Evolutionary conservation across 805 yeast species (phyloP).

Genomic region (Teunomyces atbi): DNA sequence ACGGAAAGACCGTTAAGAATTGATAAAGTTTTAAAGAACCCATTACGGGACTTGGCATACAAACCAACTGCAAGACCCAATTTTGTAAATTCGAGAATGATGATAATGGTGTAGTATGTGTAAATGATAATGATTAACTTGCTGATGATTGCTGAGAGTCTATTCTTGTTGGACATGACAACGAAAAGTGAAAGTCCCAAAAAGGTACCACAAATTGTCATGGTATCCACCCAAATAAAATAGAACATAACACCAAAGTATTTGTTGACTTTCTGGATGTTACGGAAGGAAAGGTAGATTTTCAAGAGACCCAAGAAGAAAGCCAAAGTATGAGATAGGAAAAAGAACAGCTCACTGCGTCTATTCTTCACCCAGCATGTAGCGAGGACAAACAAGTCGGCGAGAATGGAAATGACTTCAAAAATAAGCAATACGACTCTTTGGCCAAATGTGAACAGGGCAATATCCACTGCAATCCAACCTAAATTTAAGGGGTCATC

Average conservation of each 20-base stretch:
- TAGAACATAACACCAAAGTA: slow-evolving; percentile 3
- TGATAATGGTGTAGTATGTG: background rate
- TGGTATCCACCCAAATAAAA: slow-evolving; percentile 1
- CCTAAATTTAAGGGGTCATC: slow-evolving; percentile 2
- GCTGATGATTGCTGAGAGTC: slow-evolving; percentile 2
- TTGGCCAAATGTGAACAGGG: slow-evolving; percentile 1
- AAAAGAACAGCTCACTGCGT: slow-evolving; percentile 2
- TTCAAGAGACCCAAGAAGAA: slow-evolving; percentile 1
- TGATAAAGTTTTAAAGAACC: background rate
- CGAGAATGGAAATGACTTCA: background rate
- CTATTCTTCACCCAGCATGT: slow-evolving; percentile 3
- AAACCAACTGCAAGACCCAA: background rate
- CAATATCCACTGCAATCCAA: background rate
- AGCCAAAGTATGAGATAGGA: background rate
- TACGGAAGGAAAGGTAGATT: background rate
- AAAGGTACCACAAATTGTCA: slow-evolving; percentile 1
- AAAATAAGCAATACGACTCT: background rate
- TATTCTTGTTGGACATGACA: background rate
- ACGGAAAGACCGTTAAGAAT: slow-evolving; percentile 1
- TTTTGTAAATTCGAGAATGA: background rate
- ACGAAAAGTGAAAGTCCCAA: slow-evolving; percentile 1
- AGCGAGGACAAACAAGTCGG: slow-evolving; percentile 1
- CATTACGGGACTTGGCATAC: background rate
- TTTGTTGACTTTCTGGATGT: background rate
- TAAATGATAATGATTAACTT: background rate